These are phyloP conservation scores for Aquilaria yunnanensis DNA, from an alignment of 345 rosid genomes.

Conservation along the genomic window DNA sequence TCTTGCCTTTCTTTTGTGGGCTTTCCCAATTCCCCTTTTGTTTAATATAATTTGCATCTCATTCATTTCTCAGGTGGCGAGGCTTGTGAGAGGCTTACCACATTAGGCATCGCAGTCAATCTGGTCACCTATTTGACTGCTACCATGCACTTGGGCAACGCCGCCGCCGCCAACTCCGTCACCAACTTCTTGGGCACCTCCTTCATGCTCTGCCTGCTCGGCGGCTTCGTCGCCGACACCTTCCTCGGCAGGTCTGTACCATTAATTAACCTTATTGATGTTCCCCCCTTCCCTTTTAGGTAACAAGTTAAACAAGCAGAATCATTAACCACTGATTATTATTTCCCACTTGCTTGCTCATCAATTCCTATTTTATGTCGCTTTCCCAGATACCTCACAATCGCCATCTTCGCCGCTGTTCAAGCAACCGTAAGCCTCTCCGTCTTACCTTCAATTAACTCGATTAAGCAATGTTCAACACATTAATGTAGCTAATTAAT, in stretches of 20 bases:
- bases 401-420: slow-evolving; percentile 75
- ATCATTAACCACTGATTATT: no score
- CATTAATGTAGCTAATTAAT: not conserved
- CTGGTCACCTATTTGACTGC: slow-evolving; percentile 87
- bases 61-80: slow-evolving; percentile 45
- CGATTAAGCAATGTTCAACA: slow-evolving; percentile 3
- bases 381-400: slow-evolving; percentile 60
- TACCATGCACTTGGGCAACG: slow-evolving; percentile 89
- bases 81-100: slow-evolving; percentile 83
- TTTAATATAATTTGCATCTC: not conserved
- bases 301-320: no score
- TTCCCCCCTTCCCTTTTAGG: no score
- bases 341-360: no score
- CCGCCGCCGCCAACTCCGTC: slow-evolving; percentile 75
- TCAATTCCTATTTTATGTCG: not conserved
- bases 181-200: slow-evolving; percentile 95
- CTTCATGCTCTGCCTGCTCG: slow-evolving; percentile 89
- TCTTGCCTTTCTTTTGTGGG: not conserved
- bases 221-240: slow-evolving; percentile 93
- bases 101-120: slow-evolving; percentile 89
- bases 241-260: slow-evolving; percentile 77
- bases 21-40: not conserved
- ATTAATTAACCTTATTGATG: not conserved
- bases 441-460: not conserved
- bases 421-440: slow-evolving; percentile 60